Base-by-base conservation (phyloP, 2,329 filamentous ascomycete genomes). In the Ceratocystis diversiconidia region DNA sequence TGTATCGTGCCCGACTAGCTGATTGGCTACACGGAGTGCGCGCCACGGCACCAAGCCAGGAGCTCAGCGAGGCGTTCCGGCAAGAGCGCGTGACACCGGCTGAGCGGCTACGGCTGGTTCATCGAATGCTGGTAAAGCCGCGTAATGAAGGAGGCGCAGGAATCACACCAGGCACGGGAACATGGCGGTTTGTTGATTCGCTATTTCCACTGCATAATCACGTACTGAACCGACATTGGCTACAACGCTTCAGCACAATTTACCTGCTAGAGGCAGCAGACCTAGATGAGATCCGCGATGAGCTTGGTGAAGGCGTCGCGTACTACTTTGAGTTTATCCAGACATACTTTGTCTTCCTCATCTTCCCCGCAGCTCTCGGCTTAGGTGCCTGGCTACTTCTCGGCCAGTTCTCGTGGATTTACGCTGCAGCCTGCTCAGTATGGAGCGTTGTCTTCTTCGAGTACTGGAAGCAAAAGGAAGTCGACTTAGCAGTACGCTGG, bases 281-380 rank as follows among this genome's bases (percentile, higher is more conserved):
- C 71, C 77, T 95, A n/a, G 84, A 88, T 71, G 80, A 83, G 60
- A 90, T 95, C 68, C 83, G 88, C 30, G 81, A 90, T 72, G 80
- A 85, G 69, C 90, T 91, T 73, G 90, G 90, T 61, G 87, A 92
- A 74, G 87, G 85, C 73, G 88, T 96, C 67, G 92, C 89, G 44
- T 95, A 95, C 74, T 97, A 97, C 77, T 97, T 96, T 74, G 90
- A 92, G 48, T 97, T 97, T 72, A 82, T 95, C 41, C 89, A 95
- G 72, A 87, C 87, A 43, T 97, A 97, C 76, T 95, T 95, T 73
- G 80, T 84, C 67, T 95, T 95, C 72, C 79, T 96, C 30, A 75
- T 89, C n/a, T 87, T 92, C 67, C 91, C 91, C 0, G 89, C 92
- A 0, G 85, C 79, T 3, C 85, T 94, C 70, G 92, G 92, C 2